phyloP scores from a whole-genome alignment of 495 filamentous ascomycete species.

The Sordaria brevicollis region DNA sequence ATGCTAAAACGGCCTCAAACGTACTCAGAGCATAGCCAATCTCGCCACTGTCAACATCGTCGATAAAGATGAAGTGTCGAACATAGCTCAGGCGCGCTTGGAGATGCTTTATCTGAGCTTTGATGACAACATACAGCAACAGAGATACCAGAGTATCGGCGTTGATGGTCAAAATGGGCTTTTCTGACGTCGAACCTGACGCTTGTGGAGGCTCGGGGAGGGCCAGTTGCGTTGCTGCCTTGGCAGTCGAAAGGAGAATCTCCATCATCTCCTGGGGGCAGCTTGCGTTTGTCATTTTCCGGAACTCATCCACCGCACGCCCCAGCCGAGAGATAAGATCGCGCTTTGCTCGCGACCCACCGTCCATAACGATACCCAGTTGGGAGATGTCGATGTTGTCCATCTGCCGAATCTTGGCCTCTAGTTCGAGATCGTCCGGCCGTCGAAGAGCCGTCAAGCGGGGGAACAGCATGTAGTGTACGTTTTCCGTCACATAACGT shows the following conservation, averaged over 20 bases:
- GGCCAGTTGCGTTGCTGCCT: conserved; percentile 58
- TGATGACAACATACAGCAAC: conserved; percentile 84
- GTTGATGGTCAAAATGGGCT: conserved; percentile 68
- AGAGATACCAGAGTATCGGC: conserved; percentile 93
- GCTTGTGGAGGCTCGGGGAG: conserved; percentile 32
- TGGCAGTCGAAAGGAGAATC: conserved; percentile 76
- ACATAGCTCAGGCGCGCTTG: conserved; percentile 85
- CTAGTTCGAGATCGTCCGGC: conserved; percentile 80
- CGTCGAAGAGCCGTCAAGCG: conserved; percentile 67
- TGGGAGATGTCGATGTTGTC: conserved; percentile 89
- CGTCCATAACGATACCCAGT: conserved; percentile 75
- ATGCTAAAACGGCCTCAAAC: conserved; percentile 88
- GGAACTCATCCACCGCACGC: conserved; percentile 79
- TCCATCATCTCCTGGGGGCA: conserved; percentile 94
- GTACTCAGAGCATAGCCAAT: conserved; percentile 96
- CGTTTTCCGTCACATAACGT: conserved; percentile 86
- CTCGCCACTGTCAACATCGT: conserved; percentile 95
- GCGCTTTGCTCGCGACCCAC: conserved; percentile 58
- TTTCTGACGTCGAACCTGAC: conserved; percentile 22
- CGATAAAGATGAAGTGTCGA: conserved; percentile 91
- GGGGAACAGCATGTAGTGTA: conserved; percentile 78
- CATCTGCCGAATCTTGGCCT: conserved; percentile 85
- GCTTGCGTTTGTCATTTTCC: conserved; percentile 71
- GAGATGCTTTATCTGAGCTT: conserved; percentile 79
- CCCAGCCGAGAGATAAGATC: conserved; percentile 60